These are phyloP conservation scores for Angomonas ambiguus DNA, from an alignment of 208 protist species.

Conservation along the genomic window DNA sequence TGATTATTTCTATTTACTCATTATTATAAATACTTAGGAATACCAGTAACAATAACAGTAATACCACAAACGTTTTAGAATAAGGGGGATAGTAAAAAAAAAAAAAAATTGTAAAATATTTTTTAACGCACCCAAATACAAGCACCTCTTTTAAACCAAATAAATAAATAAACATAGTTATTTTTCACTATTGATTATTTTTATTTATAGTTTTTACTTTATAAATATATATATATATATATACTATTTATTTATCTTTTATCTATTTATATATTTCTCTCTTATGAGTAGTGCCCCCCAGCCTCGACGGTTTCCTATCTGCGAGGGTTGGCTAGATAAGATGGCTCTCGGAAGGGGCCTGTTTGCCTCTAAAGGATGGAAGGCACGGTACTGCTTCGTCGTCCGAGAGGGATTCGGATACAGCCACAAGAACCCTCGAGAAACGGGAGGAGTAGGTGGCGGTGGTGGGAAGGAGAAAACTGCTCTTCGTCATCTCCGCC, in stretches of 20 bases:
- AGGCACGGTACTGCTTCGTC: conserved; percentile 39
- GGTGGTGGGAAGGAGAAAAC: neutral
- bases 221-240: conserved; percentile 6
- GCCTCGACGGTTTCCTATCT: conserved; percentile 13
- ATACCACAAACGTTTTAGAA: no score
- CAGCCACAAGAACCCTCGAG: conserved; percentile 17
- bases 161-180: no score
- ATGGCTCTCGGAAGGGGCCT: conserved; percentile 37
- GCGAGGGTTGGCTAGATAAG: conserved; percentile 70
- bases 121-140: no score
- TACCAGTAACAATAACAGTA: no score
- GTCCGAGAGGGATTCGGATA: conserved; percentile 47
- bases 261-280: conserved; percentile 10
- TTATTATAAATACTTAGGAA: no score
- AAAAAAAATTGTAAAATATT: no score
- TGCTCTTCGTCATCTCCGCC: neutral
- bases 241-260: neutral
- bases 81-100: no score
- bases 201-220: no score
- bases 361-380: conserved; percentile 40
- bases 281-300: neutral
- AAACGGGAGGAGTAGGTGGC: neutral
- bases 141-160: no score
- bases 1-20: no score
- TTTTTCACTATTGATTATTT: no score